phyloP scores from a whole-genome alignment of 352 stramenopile genomes.

The Phytophthora colocasiae region DNA sequence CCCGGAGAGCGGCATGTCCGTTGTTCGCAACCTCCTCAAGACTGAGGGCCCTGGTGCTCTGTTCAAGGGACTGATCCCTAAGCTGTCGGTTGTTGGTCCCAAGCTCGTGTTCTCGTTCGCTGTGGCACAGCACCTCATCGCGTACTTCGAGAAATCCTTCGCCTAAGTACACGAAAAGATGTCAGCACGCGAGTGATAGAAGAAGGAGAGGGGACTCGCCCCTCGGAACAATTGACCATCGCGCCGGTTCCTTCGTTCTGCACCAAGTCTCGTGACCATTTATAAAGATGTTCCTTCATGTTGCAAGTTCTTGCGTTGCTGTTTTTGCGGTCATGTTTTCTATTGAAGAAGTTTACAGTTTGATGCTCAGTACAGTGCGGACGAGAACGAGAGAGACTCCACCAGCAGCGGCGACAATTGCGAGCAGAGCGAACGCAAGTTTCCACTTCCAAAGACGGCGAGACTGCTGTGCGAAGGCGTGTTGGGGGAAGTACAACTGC shows the following conservation, averaged over 20 bases:
- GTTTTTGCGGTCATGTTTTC: constrained; percentile 16
- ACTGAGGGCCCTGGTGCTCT: constrained; percentile 92
- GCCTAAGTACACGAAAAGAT: constrained; percentile 22
- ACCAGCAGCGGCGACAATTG: constrained; percentile 42
- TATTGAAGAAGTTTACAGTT: constrained; percentile 8
- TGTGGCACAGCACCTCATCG: constrained; percentile 95
- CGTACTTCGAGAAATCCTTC: constrained; percentile 92
- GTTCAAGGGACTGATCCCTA: constrained; percentile 96
- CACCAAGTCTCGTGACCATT: constrained; percentile 25
- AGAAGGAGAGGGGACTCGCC: constrained; percentile 7
- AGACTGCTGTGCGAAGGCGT: constrained; percentile 62
- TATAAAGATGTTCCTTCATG: constrained; percentile 23
- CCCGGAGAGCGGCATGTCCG: constrained; percentile 89
- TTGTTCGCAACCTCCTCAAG: constrained; percentile 94
- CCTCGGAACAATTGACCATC: constrained; percentile 14
- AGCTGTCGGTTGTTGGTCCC: constrained; percentile 94
- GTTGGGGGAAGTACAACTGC: constrained; percentile 72
- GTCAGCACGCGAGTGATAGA: constrained; percentile 13
- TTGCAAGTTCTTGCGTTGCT: constrained; percentile 7
- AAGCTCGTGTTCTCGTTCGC: constrained; percentile 98
- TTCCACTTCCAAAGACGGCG: constrained; percentile 78
- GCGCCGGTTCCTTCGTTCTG: constrained; percentile 12
- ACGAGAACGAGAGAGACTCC: constrained; percentile 26
- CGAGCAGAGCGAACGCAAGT: constrained; percentile 50
- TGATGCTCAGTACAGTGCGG: constrained; percentile 22